phyloP scores from a whole-genome alignment of 1,139 yeast genomes.

The Debaryomycetaceae sp. region DNA sequence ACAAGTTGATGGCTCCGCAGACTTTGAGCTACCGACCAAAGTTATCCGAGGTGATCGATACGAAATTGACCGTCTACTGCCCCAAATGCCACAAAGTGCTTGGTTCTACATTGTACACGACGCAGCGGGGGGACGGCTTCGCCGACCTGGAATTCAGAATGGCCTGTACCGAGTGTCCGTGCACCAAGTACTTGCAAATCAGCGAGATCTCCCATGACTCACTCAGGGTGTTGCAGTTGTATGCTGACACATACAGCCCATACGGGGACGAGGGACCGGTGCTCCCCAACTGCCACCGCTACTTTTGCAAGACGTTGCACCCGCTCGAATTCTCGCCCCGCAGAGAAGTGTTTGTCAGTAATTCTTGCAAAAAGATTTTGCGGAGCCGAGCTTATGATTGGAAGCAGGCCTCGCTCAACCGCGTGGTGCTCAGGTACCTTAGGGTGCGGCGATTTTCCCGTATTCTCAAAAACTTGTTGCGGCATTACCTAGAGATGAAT shows the following conservation, averaged over 20 bases:
- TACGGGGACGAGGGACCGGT: conserved; percentile 3
- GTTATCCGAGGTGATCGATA: too few relatives aligned
- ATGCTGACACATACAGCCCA: too few relatives aligned
- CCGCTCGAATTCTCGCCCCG: too few relatives aligned
- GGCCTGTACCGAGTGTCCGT: not conserved
- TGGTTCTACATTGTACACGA: conserved; percentile 14
- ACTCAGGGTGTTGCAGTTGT: conserved; percentile 1
- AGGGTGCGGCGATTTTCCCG: too few relatives aligned
- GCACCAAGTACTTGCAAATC: not conserved
- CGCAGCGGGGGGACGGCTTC: conserved; percentile 17
- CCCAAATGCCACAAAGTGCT: conserved; percentile 16
- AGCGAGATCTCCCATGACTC: conserved; percentile 3
- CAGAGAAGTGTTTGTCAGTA: too few relatives aligned
- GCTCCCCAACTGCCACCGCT: conserved; percentile 7
- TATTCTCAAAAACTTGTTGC: conserved; percentile 8
- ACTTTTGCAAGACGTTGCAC: too few relatives aligned
- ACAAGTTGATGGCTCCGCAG: not conserved
- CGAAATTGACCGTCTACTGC: conserved; percentile 11
- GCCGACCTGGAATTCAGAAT: conserved; percentile 13
- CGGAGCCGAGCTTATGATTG: too few relatives aligned
- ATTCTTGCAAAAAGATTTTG: too few relatives aligned
- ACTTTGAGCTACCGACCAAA: conserved; percentile 1
- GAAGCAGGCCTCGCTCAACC: too few relatives aligned
- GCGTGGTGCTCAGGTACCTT: too few relatives aligned
- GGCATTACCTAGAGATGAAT: conserved; percentile 17